A percentile compares a stretch with the other conserved stretches of the same genome.
phyloP scores from a whole-genome alignment of 164 flowering plant genomes.

The Warburgia ugandensis region DNA sequence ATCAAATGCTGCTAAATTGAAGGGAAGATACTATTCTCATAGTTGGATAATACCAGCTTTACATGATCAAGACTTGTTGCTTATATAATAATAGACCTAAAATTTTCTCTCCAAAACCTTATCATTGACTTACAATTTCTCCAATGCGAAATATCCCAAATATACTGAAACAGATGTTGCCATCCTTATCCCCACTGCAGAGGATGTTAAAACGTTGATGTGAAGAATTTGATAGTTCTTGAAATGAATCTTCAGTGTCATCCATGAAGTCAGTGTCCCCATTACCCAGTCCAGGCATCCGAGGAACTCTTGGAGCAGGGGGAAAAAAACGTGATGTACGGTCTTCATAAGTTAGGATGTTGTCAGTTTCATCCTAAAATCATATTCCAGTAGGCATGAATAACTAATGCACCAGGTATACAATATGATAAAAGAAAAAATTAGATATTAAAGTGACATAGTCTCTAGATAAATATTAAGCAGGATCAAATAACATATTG shows the following conservation, averaged over 20 bases:
- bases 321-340: constrained; percentile 89
- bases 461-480: neutral
- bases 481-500: neutral
- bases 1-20: neutral
- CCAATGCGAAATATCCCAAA: constrained; percentile 94
- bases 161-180: constrained; percentile 79
- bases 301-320: constrained; percentile 84
- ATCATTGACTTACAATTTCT: constrained; percentile 59
- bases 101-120: neutral
- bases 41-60: too few relatives aligned
- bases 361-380: constrained; percentile 40
- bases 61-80: too few relatives aligned
- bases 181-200: constrained; percentile 88
- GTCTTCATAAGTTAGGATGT: constrained; percentile 57
- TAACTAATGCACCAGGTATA: neutral
- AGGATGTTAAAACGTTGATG: constrained; percentile 71
- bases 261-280: constrained; percentile 78
- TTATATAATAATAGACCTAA: neutral
- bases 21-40: neutral
- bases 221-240: constrained; percentile 63
- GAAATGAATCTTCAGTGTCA: constrained; percentile 63
- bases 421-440: neutral
- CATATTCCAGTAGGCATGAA: neutral
- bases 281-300: constrained; percentile 72
- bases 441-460: neutral